A percentile compares a stretch with the other conserved stretches of the same genome.
Evolutionary conservation across 2,329 filamentous ascomycete species (phyloP).

Genomic region (Alternaria triticina): DNA sequence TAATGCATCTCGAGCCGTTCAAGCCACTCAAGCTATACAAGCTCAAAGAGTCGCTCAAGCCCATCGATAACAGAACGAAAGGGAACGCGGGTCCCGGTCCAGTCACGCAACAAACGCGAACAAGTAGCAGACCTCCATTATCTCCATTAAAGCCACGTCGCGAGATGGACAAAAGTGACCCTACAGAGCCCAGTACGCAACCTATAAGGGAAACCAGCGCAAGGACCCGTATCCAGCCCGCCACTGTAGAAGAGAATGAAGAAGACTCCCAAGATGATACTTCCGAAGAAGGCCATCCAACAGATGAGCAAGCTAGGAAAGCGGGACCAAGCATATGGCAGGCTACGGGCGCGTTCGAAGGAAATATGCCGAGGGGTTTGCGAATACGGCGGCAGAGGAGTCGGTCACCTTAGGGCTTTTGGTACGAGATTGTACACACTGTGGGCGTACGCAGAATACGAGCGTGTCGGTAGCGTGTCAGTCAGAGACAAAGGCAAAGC

Average conservation of each 20-base stretch:
- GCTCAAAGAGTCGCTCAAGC: too few species aligned
- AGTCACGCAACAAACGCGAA: neutral
- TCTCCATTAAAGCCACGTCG: neutral
- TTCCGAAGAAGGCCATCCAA: neutral
- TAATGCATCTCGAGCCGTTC: too few species aligned
- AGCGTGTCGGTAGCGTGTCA: too few species aligned
- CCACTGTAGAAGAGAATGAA: accelerated
- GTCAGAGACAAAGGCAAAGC: too few species aligned
- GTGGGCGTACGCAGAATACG: too few species aligned
- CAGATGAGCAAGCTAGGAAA: accelerated
- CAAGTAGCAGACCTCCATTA: neutral
- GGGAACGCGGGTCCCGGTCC: neutral
- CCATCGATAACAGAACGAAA: neutral
- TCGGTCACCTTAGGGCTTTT: neutral
- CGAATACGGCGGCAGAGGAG: neutral
- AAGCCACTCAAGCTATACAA: too few species aligned
- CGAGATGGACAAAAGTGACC: neutral
- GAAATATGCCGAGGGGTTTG: neutral
- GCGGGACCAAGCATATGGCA: neutral
- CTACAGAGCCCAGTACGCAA: neutral
- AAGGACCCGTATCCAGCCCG: accelerated
- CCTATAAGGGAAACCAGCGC: neutral
- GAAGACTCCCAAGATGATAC: neutral
- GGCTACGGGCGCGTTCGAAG: neutral
- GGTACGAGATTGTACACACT: neutral